Percentiles rank a stretch among this genome's conserved stretches.
phyloP scores from a whole-genome alignment of 2,329 filamentous ascomycete genomes.

The Xylariales sp. region DNA sequence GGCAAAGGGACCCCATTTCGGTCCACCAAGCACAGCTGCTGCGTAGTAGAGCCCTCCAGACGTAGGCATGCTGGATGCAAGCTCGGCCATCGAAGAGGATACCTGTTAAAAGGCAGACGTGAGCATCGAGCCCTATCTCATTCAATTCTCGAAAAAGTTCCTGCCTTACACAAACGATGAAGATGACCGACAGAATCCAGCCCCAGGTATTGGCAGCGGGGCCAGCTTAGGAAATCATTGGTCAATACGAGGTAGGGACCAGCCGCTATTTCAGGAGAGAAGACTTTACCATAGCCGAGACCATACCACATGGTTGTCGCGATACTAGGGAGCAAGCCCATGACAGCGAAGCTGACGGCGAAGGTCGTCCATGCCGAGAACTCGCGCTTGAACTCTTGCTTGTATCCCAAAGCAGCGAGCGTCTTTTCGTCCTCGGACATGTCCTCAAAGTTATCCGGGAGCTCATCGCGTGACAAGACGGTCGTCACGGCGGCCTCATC shows the following conservation, averaged over 20 bases:
- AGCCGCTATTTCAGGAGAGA: too few species aligned
- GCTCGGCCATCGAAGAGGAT: conserved; percentile 65
- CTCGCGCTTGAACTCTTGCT: conserved; percentile 54
- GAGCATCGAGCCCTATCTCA: too few species aligned
- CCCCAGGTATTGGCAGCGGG: conserved; percentile 66
- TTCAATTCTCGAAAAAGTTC: too few species aligned
- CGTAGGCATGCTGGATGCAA: conserved; percentile 71
- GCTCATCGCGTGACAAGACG: conserved; percentile 19
- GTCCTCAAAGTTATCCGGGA: conserved; percentile 20
- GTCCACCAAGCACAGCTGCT: conserved; percentile 59
- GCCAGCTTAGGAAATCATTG: too few species aligned
- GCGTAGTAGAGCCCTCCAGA: conserved; percentile 72
- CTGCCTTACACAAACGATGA: conserved; percentile 68
- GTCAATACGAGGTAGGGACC: too few species aligned
- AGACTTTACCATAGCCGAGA: conserved; percentile 47
- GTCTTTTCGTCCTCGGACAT: conserved; percentile 51
- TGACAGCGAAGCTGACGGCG: conserved; percentile 68
- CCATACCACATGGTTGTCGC: conserved; percentile 70
- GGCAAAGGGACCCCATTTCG: conserved; percentile 25
- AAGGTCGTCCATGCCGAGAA: conserved; percentile 73
- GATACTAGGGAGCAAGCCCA: conserved; percentile 67
- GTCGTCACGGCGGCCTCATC: too few species aligned
- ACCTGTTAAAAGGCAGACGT: too few species aligned
- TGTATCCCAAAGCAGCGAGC: conserved; percentile 56
- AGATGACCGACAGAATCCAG: conserved; percentile 69